phyloP scores from a whole-genome alignment of 1,284 basidiomycete species.

The Apiotrichum gracile region DNA sequence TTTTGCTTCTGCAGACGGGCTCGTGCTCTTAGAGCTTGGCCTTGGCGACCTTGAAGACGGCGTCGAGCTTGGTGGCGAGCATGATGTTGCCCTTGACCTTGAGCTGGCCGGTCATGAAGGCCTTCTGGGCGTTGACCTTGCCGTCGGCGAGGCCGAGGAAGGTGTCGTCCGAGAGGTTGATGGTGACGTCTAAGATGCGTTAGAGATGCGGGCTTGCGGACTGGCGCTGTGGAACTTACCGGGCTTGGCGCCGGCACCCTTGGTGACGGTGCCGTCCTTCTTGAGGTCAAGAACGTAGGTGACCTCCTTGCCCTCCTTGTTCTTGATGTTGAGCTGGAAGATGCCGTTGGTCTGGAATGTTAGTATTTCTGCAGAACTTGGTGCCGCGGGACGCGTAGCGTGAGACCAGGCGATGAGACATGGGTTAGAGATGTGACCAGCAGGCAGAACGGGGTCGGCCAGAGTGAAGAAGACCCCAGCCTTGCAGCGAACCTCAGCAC shows the following conservation, averaged over 20 bases:
- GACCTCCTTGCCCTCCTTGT: slow-evolving; percentile 66
- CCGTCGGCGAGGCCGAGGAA: slow-evolving; percentile 45
- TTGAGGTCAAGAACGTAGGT: slow-evolving; percentile 90
- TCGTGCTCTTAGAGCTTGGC: slow-evolving; percentile 30
- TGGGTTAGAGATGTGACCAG: no score
- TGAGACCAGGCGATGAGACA: no score
- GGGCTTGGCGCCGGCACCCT: slow-evolving; percentile 62
- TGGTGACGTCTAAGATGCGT: slow-evolving; percentile 43
- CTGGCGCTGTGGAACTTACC: slow-evolving; percentile 24
- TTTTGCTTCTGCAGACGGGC: no score
- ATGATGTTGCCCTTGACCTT: slow-evolving; percentile 46
- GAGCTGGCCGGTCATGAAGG: slow-evolving; percentile 87
- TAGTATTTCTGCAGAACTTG: neutral
- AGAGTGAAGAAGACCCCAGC: no score
- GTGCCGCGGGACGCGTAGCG: no score
- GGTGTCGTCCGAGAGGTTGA: slow-evolving; percentile 42
- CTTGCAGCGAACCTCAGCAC: no score
- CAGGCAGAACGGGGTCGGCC: no score
- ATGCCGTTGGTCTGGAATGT: slow-evolving; percentile 72
- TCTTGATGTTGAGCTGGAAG: slow-evolving; percentile 83
- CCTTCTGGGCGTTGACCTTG: slow-evolving; percentile 72
- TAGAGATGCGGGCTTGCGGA: neutral
- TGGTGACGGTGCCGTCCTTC: slow-evolving; percentile 73
- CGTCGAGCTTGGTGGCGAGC: slow-evolving; percentile 68
- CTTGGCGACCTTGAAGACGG: slow-evolving; percentile 59